Evolutionary conservation across 2,329 filamentous ascomycete genomes (phyloP).

Genomic region (Amylocarpus encephaloides): DNA sequence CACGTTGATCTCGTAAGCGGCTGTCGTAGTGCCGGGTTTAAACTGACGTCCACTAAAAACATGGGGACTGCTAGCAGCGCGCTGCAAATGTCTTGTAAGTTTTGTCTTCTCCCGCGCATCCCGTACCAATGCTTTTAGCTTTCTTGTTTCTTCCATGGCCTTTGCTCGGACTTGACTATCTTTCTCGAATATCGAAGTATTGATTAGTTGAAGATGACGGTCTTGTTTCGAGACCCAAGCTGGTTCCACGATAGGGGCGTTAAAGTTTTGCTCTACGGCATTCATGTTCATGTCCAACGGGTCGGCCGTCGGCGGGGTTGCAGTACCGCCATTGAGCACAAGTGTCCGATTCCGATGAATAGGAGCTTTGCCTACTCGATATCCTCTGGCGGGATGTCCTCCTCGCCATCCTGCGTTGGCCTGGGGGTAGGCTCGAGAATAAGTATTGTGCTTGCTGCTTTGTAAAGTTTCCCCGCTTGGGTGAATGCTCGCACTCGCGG

Average conservation of each 20-base stretch:
- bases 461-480: conserved; percentile 15
- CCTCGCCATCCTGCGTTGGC: conserved; percentile 25
- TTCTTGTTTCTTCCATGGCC: conserved; percentile 64
- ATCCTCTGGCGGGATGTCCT: conserved; percentile 23
- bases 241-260: conserved; percentile 26
- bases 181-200: conserved; percentile 70
- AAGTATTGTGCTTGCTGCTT: too few species aligned
- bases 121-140: conserved; percentile 47
- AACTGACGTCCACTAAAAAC: conserved; percentile 9
- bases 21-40: conserved; percentile 31
- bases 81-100: conserved; percentile 43
- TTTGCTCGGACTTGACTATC: conserved; percentile 61
- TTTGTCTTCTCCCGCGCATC: conserved; percentile 55
- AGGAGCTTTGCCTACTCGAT: conserved; percentile 34
- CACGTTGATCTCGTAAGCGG: conserved; percentile 57
- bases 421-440: conserved; percentile 20
- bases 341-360: conserved; percentile 53
- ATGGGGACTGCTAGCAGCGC: conserved; percentile 25
- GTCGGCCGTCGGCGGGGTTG: conserved; percentile 6
- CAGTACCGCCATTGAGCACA: conserved; percentile 48
- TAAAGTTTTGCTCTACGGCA: conserved; percentile 3
- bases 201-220: conserved; percentile 77
- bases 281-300: conserved; percentile 10
- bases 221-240: conserved; percentile 68
- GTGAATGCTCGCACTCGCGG: conserved; percentile 10